phyloP scores from a whole-genome alignment of 208 protist species.

The Leishmania mexicana region DNA sequence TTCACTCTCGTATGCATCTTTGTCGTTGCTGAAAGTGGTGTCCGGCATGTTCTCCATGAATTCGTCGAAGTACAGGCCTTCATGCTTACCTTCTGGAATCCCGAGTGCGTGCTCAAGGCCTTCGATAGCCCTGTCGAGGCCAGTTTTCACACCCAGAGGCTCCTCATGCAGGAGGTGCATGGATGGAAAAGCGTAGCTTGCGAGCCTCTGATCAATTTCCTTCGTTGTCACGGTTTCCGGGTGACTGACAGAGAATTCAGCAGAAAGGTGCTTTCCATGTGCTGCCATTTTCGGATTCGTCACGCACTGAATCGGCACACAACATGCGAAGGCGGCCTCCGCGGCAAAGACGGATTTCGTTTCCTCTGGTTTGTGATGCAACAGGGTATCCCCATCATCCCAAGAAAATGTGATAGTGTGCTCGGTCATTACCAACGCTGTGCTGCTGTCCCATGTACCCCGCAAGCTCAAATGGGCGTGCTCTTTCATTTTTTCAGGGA shows the following conservation, averaged over 20 bases:
- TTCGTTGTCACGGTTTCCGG: conserved; percentile 16
- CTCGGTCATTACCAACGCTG: conserved; percentile 33
- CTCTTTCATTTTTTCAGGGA: conserved; percentile 18
- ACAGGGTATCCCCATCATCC: conserved; percentile 27
- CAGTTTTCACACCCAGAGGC: conserved; percentile 29
- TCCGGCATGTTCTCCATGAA: conserved; percentile 47
- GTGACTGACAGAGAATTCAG: conserved; percentile 44
- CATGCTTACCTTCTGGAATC: conserved; percentile 37
- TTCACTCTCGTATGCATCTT: conserved; percentile 71
- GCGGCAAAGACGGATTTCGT: conserved; percentile 27
- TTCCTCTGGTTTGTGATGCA: conserved; percentile 56
- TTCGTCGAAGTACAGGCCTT: conserved; percentile 45
- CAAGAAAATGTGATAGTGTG: conserved; percentile 44
- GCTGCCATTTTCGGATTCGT: conserved; percentile 22
- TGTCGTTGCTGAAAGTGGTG: conserved; percentile 39
- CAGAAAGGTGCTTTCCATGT: conserved; percentile 26
- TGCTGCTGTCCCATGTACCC: conserved; percentile 13
- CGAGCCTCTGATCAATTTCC: conserved; percentile 36
- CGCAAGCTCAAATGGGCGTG: conserved; percentile 22
- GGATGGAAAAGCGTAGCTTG: conserved; percentile 36
- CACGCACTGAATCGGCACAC: conserved; percentile 41
- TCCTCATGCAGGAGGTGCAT: conserved; percentile 36
- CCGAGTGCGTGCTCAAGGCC: conserved; percentile 36
- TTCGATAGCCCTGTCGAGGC: conserved; percentile 56
- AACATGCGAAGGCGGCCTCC: conserved; percentile 39